These are phyloP conservation scores for Solanum pinnatisectum DNA, from an alignment of 257 asterid genomes.

Conservation along the genomic window DNA sequence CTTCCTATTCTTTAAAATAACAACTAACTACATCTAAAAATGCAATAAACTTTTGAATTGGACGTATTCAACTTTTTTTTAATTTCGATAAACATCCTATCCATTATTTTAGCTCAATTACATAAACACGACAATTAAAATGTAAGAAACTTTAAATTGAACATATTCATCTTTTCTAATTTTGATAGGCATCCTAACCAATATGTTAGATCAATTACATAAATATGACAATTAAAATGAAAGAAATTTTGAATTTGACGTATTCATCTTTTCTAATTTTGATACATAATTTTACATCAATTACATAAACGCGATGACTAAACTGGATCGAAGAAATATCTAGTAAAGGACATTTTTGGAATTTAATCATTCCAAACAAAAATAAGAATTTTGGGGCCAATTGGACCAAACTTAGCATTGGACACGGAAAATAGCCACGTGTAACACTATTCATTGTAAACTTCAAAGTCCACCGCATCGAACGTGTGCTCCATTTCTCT, in stretches of 20 bases:
- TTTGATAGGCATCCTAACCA: neutral
- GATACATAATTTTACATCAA: no score
- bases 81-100: no score
- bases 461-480: neutral
- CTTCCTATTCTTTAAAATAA: neutral
- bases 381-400: neutral
- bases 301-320: neutral
- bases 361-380: neutral
- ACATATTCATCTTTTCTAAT: no score
- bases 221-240: no score
- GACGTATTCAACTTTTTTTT: no score
- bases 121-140: no score
- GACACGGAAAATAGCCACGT: neutral
- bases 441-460: neutral
- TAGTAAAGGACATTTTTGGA: neutral
- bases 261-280: neutral
- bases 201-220: neutral
- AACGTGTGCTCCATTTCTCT: neutral
- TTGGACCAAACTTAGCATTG: neutral
- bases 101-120: neutral
- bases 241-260: no score
- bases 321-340: neutral
- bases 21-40: no score
- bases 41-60: no score
- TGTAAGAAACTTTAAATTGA: no score